These are phyloP conservation scores for Melaleuca alternifolia DNA, from an alignment of 345 rosid species.

Conservation along the genomic window DNA sequence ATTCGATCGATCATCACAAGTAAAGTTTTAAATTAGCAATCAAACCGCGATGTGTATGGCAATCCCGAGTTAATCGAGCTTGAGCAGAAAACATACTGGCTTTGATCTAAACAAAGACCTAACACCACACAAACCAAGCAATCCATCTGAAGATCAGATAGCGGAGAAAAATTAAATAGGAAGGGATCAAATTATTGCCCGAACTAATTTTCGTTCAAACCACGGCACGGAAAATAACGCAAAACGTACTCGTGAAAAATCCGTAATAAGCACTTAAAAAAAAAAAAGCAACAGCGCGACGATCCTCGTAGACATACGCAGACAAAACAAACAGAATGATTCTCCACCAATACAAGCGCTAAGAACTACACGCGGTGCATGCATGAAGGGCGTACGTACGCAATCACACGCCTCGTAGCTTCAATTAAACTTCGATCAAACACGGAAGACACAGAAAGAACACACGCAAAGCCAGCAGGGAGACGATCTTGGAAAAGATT, in stretches of 20 bases:
- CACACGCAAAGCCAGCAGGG: neutral
- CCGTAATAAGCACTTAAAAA: neutral
- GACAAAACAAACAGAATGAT: neutral
- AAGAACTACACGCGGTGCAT: neutral
- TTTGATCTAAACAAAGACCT: neutral
- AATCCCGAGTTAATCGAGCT: neutral
- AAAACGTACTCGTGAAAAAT: neutral
- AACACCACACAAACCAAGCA: neutral
- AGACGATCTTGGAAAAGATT: neutral
- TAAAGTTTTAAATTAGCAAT: neutral
- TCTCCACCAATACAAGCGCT: neutral
- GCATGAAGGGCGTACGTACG: neutral
- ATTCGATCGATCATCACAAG: neutral
- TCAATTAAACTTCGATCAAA: neutral
- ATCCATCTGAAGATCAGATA: neutral
- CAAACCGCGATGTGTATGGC: neutral
- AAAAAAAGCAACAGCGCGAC: neutral
- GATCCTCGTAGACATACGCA: neutral
- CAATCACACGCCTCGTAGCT: neutral
- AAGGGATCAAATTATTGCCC: neutral
- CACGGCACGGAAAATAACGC: neutral
- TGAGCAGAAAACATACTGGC: neutral
- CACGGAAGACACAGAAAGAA: neutral
- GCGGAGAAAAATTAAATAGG: neutral
- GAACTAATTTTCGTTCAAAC: neutral